These are phyloP conservation scores for Sporobolomyces roseus DNA, from an alignment of 768 basidiomycete genomes.

Conservation along the genomic window DNA sequence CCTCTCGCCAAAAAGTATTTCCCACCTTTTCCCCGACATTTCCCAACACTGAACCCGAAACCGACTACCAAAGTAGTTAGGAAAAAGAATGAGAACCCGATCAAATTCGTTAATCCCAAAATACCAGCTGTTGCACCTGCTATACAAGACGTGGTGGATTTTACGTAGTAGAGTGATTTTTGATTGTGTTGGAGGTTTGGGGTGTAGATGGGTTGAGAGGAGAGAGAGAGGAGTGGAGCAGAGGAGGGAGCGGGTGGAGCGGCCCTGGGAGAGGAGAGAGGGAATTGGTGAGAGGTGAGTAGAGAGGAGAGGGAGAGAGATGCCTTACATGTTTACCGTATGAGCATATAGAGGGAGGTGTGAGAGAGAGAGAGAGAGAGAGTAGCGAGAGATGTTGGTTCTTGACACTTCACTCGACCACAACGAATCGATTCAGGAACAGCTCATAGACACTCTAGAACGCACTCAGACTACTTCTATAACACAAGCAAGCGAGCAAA, in stretches of 20 bases:
- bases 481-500: no score
- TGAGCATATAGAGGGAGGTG: neutral
- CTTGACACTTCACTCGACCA: neutral
- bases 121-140: slow-evolving; percentile 33
- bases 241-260: no score
- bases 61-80: slow-evolving; percentile 18
- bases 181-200: no score
- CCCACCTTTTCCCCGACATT: neutral
- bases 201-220: no score
- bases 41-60: neutral
- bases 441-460: neutral
- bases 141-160: slow-evolving; percentile 22
- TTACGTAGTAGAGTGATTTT: no score
- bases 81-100: slow-evolving; percentile 38
- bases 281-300: neutral
- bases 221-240: neutral
- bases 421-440: neutral
- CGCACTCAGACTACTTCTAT: no score
- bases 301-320: neutral
- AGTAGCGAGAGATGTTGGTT: neutral
- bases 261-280: no score
- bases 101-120: slow-evolving; percentile 35
- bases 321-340: no score
- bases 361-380: neutral
- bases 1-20: slow-evolving; percentile 17